Evolutionary conservation across 192 early-diverging fungal species (phyloP).

Genomic region (Helicostylum pulchrum): DNA sequence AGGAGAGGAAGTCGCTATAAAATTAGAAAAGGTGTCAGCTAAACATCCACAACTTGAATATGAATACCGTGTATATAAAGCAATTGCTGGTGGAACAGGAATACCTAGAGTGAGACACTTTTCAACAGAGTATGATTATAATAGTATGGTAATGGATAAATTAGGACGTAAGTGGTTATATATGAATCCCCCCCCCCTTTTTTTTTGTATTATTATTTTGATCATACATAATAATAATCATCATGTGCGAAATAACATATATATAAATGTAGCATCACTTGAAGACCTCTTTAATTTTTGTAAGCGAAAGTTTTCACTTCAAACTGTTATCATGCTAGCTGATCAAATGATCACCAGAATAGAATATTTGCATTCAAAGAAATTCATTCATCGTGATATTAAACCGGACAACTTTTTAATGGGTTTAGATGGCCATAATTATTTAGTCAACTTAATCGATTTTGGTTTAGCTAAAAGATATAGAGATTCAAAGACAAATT

Average conservation of each 20-base stretch:
- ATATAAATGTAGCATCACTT: constrained; percentile 55
- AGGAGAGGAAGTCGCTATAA: constrained; percentile 96
- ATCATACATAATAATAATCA: not conserved
- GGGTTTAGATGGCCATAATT: constrained; percentile 75
- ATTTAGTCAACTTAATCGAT: constrained; percentile 84
- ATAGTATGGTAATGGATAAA: constrained; percentile 88
- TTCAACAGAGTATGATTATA: constrained; percentile 76
- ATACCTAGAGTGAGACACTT: constrained; percentile 85
- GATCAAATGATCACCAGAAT: constrained; percentile 77
- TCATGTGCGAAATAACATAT: not conserved
- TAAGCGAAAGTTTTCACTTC: constrained; percentile 82
- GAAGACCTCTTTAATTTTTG: constrained; percentile 92
- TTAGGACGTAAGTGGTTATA: constrained; percentile 54
- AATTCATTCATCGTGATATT: constrained; percentile 89
- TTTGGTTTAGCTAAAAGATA: constrained; percentile 89
- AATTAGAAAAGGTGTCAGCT: constrained; percentile 89
- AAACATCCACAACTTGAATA: constrained; percentile 98
- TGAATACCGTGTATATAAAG: constrained; percentile 92
- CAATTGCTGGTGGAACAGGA: constrained; percentile 88
- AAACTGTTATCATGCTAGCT: constrained; percentile 82
- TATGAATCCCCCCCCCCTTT: not conserved
- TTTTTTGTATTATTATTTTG: not conserved
- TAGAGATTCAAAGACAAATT: constrained; percentile 74
- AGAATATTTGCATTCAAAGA: constrained; percentile 73
- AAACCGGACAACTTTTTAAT: constrained; percentile 93